These are phyloP conservation scores for Cylindrotheca closterium DNA, from an alignment of 108 stramenopile species.

Conservation along the genomic window DNA sequence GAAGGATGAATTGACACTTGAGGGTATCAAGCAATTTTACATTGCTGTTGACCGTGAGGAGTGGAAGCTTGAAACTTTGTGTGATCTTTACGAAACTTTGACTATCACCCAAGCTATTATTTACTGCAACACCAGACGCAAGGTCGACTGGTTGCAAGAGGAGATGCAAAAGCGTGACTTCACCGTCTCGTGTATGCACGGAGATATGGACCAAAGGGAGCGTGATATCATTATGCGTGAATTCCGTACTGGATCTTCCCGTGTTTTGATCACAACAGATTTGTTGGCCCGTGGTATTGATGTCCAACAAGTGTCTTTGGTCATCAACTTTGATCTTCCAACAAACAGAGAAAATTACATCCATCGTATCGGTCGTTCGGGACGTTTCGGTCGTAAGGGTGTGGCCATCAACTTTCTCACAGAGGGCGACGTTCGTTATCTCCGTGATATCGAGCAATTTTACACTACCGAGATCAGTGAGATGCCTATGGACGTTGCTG, in stretches of 20 bases:
- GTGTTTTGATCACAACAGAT: conserved; percentile 99
- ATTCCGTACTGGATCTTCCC: conserved; percentile 99
- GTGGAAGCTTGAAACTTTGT: conserved; percentile 99
- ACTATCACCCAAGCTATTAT: conserved; percentile 99
- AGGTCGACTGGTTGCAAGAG: conserved; percentile 99
- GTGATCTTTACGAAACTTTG: conserved; percentile 99
- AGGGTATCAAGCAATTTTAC: conserved; percentile 99
- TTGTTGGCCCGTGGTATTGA: conserved; percentile 96
- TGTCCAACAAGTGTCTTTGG: conserved; percentile 99
- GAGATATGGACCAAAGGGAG: conserved; percentile 99
- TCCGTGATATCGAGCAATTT: conserved; percentile 99
- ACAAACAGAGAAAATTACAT: conserved; percentile 99
- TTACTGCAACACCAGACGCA: conserved; percentile 99
- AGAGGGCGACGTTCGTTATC: conserved; percentile 95
- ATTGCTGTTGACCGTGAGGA: conserved; percentile 98
- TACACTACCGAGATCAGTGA: conserved; percentile 99
- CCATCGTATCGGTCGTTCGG: conserved; percentile 99
- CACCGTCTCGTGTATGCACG: conserved; percentile 99
- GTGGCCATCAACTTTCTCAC: conserved; percentile 99
- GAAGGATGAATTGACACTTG: conserved; percentile 99
- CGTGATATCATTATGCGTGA: conserved; percentile 99
- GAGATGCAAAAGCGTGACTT: conserved; percentile 97
- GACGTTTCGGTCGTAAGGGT: conserved; percentile 99
- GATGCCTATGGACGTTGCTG: conserved; percentile 95
- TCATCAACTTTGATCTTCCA: conserved; percentile 99